A percentile compares a stretch with the other conserved stretches of the same genome.
phyloP scores from a whole-genome alignment of 2,329 filamentous ascomycete genomes.

The Hawksworthiomyces lignivorus region DNA sequence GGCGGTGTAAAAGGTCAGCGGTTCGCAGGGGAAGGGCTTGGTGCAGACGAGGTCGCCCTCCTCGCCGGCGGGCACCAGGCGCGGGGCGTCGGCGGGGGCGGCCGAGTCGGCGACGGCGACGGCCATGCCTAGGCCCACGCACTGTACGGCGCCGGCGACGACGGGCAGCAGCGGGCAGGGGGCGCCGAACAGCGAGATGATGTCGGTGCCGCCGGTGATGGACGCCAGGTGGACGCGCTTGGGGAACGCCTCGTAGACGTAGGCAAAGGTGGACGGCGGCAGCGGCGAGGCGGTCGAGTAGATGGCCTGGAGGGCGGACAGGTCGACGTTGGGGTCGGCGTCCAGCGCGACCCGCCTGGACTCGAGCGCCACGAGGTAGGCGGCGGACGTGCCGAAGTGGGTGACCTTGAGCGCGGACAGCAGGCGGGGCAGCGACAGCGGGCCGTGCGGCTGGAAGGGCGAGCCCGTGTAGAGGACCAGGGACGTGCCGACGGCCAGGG shows the following conservation, averaged over 20 bases:
- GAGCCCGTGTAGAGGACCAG: conserved; percentile 88
- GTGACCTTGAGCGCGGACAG: conserved; percentile 77
- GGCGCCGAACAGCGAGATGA: conserved; percentile 88
- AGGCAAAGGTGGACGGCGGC: conserved; percentile 85
- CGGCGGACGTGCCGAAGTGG: conserved; percentile 90
- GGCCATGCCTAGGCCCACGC: conserved; percentile 72
- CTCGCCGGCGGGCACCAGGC: conserved; percentile 47
- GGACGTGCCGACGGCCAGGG: conserved; percentile 73
- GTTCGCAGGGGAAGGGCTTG: conserved; percentile 82
- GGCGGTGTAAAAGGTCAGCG: conserved; percentile 86
- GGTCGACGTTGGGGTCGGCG: conserved; percentile 43
- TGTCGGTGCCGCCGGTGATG: conserved; percentile 94
- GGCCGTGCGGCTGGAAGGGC: conserved; percentile 72
- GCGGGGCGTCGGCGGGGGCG: conserved; percentile 45
- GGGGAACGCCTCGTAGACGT: conserved; percentile 80
- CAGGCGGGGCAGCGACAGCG: conserved; percentile 74
- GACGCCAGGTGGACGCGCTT: conserved; percentile 75
- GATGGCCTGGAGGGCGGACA: conserved; percentile 67
- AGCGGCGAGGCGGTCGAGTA: conserved; percentile 92
- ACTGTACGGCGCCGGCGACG: conserved; percentile 66
- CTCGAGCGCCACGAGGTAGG: conserved; percentile 86
- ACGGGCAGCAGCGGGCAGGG: conserved; percentile 72
- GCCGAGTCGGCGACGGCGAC: conserved; percentile 52
- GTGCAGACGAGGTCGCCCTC: conserved; percentile 85
- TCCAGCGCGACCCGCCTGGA: conserved; percentile 61